phyloP scores from a whole-genome alignment of 768 basidiomycete genomes.

The Daedalea quercina region DNA sequence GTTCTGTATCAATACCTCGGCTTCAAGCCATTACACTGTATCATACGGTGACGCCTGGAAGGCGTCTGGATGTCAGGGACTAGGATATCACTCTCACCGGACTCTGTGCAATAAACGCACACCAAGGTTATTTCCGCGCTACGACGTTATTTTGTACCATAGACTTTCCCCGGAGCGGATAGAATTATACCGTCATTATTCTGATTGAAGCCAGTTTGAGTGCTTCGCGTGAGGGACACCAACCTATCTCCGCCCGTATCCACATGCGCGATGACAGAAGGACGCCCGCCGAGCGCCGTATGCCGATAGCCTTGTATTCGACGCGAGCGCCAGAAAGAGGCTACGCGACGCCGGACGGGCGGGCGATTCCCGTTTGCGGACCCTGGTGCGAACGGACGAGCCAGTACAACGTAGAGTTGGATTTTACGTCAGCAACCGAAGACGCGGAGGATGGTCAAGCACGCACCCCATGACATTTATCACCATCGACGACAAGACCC shows the following conservation, averaged over 20 bases:
- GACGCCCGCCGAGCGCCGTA: not conserved
- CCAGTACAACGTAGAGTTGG: not conserved
- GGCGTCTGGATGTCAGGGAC: not conserved
- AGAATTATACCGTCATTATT: not conserved
- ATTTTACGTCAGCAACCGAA: not conserved
- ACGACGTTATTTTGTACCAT: constrained; percentile 13
- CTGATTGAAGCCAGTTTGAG: not conserved
- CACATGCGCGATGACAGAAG: not conserved
- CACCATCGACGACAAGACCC: not conserved
- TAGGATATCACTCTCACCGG: not conserved
- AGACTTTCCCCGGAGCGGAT: not conserved
- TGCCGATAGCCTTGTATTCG: not conserved
- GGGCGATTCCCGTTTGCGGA: not conserved
- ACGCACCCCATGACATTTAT: not conserved
- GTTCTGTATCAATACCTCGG: constrained; percentile 9
- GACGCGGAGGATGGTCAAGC: not conserved
- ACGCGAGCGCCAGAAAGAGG: not conserved
- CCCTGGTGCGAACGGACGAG: not conserved
- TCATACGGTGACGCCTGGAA: constrained; percentile 5
- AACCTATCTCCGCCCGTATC: not conserved
- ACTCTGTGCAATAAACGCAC: not conserved
- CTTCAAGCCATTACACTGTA: constrained; percentile 10
- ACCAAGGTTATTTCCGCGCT: constrained; percentile 19
- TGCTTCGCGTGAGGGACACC: not conserved
- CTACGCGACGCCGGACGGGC: too few relatives aligned